Percentiles rank a stretch among this genome's conserved stretches.
These are phyloP conservation scores for Escallonia herrerae DNA, from an alignment of 129 eudicot species.

Conservation along the genomic window DNA sequence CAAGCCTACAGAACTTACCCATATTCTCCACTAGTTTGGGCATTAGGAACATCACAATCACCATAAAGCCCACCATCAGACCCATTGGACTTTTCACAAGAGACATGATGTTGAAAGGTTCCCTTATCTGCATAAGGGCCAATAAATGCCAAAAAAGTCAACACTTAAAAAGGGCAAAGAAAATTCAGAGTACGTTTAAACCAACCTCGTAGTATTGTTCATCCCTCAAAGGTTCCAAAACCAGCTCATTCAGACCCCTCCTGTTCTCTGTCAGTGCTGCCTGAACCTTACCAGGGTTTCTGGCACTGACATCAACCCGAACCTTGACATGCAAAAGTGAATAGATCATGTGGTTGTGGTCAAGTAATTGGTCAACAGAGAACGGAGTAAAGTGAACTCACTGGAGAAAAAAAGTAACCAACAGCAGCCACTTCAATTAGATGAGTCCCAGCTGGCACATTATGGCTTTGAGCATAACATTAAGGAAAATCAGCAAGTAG, in stretches of 20 bases:
- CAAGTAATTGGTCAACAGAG: background rate
- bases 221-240: conserved; percentile 89
- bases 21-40: conserved; percentile 80
- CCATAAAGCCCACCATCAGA: conserved; percentile 95
- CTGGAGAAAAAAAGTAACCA: conserved; percentile 95
- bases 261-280: conserved; percentile 93
- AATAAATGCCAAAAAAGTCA: background rate
- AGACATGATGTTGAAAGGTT: conserved; percentile 75
- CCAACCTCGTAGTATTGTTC: conserved; percentile 91
- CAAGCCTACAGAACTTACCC: conserved; percentile 41
- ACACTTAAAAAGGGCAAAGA: background rate
- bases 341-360: background rate
- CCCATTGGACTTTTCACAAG: conserved; percentile 97
- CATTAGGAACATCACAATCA: conserved; percentile 84
- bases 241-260: conserved; percentile 78
- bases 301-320: conserved; percentile 97
- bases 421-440: conserved; percentile 89
- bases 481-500: conserved; percentile 39
- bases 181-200: background rate
- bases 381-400: conserved; percentile 22
- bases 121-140: conserved; percentile 55
- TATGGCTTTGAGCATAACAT: conserved; percentile 57
- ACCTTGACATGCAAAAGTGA: conserved; percentile 33
- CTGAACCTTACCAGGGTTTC: conserved; percentile 97
- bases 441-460: conserved; percentile 97